Percentiles rank a stretch among this genome's conserved stretches.
Conservation (phyloP, 176 grass and related monocot species). For the Juncus inflexus region DNA sequence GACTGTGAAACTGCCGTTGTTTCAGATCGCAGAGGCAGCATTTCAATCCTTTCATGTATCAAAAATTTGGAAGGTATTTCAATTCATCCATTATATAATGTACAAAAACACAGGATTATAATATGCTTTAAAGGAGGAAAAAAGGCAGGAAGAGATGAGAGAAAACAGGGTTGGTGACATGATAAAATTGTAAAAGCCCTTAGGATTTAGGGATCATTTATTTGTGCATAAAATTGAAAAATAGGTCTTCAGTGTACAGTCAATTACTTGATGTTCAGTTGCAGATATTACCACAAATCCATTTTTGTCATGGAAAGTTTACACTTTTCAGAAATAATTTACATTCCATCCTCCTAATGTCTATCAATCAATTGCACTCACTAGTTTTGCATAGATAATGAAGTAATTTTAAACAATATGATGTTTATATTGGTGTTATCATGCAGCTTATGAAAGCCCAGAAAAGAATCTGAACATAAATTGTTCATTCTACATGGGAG, state of each 20-base stretch:
- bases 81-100: too few relatives aligned
- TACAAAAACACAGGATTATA: background rate
- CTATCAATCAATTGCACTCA: too few relatives aligned
- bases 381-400: too few relatives aligned
- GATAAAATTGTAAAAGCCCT: background rate
- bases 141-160: background rate
- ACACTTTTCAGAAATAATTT: too few relatives aligned
- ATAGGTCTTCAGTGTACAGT: too few relatives aligned
- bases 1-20: conserved; percentile 72
- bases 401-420: too few relatives aligned
- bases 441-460: conserved; percentile 80
- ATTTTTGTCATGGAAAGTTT: too few relatives aligned
- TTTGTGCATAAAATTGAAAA: too few relatives aligned
- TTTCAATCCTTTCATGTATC: conserved; percentile 83
- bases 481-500: conserved; percentile 98
- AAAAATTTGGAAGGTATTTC: conserved; percentile 68
- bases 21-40: conserved; percentile 85
- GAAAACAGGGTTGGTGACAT: background rate
- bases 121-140: conserved; percentile 5
- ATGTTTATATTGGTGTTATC: conserved; percentile 9
- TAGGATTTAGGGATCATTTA: too few relatives aligned
- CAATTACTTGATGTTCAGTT: too few relatives aligned
- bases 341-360: too few relatives aligned
- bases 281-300: too few relatives aligned
- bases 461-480: conserved; percentile 78